phyloP scores from a whole-genome alignment of 495 filamentous ascomycete genomes.

The Aspergillus bertholletiae region DNA sequence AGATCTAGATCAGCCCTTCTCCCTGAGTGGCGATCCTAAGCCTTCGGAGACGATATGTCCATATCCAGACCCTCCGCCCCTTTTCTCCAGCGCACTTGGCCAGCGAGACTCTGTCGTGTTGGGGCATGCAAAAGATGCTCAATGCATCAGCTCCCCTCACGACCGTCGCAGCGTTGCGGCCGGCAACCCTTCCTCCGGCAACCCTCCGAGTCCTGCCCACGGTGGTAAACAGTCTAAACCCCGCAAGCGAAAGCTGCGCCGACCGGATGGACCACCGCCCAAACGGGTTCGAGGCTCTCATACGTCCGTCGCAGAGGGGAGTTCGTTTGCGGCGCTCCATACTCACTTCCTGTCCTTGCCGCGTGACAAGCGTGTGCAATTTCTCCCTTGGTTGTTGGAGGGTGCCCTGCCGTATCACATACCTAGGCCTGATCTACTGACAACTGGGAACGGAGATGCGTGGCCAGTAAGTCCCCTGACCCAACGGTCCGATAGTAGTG shows the following conservation, averaged over 20 bases:
- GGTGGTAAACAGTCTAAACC: background rate
- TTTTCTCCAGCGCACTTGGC: slow-evolving; percentile 8
- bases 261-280: background rate
- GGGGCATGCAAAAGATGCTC: too few relatives aligned
- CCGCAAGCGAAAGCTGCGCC: slow-evolving; percentile 11
- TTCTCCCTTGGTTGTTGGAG: slow-evolving; percentile 22
- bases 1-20: background rate
- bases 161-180: too few relatives aligned
- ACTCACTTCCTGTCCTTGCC: slow-evolving; percentile 16
- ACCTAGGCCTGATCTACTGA: slow-evolving; percentile 4
- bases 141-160: too few relatives aligned
- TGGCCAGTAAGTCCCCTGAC: slow-evolving; percentile 4
- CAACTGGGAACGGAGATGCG: too few relatives aligned
- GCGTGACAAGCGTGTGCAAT: slow-evolving; percentile 16
- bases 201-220: background rate
- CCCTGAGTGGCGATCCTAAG: background rate
- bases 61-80: slow-evolving; percentile 18
- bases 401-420: slow-evolving; percentile 15
- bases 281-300: slow-evolving; percentile 11
- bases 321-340: slow-evolving; percentile 13
- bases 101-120: slow-evolving; percentile 3
- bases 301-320: background rate
- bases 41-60: too few relatives aligned
- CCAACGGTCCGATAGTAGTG: background rate
- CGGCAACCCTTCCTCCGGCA: too few relatives aligned